A percentile compares a stretch with the other conserved stretches of the same genome.
Conservation (phyloP, 2,329 filamentous ascomycete species). For the Boeremia lycopersici region DNA sequence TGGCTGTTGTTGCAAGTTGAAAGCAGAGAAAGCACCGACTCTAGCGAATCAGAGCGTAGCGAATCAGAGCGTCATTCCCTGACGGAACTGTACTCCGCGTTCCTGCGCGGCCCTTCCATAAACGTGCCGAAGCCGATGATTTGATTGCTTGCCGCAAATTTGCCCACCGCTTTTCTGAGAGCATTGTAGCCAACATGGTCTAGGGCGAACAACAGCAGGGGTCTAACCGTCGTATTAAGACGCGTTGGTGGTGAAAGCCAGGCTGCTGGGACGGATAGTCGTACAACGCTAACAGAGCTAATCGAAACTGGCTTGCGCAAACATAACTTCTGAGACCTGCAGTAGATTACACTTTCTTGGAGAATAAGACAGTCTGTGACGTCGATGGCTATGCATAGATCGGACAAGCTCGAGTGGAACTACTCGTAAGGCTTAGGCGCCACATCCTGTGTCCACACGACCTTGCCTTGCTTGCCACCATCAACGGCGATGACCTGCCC, state of each 20-base stretch:
- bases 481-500: constrained; percentile 55
- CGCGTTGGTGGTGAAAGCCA: background rate
- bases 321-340: background rate
- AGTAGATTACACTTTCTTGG: background rate
- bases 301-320: background rate
- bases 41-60: constrained; percentile 5
- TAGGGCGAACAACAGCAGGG: background rate
- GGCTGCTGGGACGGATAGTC: constrained; percentile 2
- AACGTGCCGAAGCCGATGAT: background rate
- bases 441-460: constrained; percentile 50
- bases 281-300: background rate
- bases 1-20: background rate
- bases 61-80: constrained; percentile 4
- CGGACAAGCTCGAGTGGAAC: background rate
- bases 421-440: constrained; percentile 7
- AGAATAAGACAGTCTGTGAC: background rate
- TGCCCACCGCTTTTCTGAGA: background rate
- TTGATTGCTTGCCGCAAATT: background rate
- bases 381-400: background rate
- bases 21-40: background rate
- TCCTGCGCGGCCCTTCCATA: background rate
- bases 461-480: constrained; percentile 53
- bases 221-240: constrained; percentile 1
- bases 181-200: background rate
- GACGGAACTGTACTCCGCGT: constrained; percentile 2